Conservation (phyloP, 2,329 filamentous ascomycete genomes). For the Epichloe gansuensis region DNA sequence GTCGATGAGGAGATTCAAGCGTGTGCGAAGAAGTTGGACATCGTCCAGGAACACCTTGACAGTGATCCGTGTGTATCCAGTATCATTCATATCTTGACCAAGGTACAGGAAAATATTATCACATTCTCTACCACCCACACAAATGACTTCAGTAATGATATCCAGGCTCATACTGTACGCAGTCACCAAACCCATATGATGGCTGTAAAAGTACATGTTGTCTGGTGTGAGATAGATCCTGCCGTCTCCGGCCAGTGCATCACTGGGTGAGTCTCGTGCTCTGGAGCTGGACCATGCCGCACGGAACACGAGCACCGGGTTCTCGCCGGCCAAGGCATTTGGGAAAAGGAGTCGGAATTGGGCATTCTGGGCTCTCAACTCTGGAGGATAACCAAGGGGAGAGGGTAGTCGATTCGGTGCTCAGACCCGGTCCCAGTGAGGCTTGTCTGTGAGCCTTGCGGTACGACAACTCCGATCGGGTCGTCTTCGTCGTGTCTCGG, state of each 20-base stretch:
- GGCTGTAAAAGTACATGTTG: conserved; percentile 92
- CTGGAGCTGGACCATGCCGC: conserved; percentile 63
- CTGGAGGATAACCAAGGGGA: conserved; percentile 67
- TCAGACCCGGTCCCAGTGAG: conserved; percentile 16
- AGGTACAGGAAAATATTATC: conserved; percentile 85
- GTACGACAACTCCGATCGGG: conserved; percentile 28
- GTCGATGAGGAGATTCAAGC: conserved; percentile 76
- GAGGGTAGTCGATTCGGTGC: conserved; percentile 36
- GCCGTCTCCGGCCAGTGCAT: conserved; percentile 47
- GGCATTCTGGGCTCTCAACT: conserved; percentile 75
- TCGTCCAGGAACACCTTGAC: conserved; percentile 92
- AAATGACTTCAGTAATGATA: conserved; percentile 77
- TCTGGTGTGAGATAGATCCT: conserved; percentile 79
- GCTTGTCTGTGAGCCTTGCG: conserved; percentile 17
- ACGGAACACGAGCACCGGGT: conserved; percentile 81
- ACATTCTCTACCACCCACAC: conserved; percentile 78
- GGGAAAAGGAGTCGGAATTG: conserved; percentile 92
- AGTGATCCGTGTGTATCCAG: conserved; percentile 60
- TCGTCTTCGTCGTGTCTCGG: conserved; percentile 26
- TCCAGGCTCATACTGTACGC: conserved; percentile 67
- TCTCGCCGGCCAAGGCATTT: conserved; percentile 62
- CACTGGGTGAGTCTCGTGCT: conserved; percentile 28
- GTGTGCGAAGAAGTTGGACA: conserved; percentile 65
- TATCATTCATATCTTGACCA: conserved; percentile 47
- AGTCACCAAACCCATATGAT: conserved; percentile 82